phyloP scores from a whole-genome alignment of 768 basidiomycete genomes.

The Agrocybe pediades region DNA sequence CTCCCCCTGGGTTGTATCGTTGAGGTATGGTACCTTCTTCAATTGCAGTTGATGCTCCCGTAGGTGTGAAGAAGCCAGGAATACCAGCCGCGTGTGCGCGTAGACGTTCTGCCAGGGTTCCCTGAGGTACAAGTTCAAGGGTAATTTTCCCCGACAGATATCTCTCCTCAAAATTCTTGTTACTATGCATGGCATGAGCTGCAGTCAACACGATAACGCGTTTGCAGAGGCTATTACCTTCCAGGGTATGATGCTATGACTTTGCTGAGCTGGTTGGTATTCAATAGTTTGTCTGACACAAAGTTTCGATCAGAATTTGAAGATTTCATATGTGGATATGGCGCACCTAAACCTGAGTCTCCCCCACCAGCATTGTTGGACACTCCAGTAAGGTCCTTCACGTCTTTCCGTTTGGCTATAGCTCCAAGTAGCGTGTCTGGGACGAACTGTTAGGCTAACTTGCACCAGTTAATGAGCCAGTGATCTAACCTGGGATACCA shows the following conservation, averaged over 20 bases:
- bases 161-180: conserved; percentile 81
- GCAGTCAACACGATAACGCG: not conserved
- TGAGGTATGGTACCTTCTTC: conserved; percentile 80
- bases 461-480: not conserved
- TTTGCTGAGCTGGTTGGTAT: conserved; percentile 75
- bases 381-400: conserved; percentile 77
- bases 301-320: conserved; percentile 1
- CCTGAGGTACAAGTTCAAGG: conserved; percentile 89
- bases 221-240: conserved; percentile 48
- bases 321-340: not conserved
- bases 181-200: conserved; percentile 45
- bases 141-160: conserved; percentile 83
- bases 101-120: conserved; percentile 85
- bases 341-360: conserved; percentile 68
- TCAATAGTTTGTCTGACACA: conserved; percentile 66
- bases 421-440: conserved; percentile 86
- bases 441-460: not conserved
- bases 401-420: conserved; percentile 70
- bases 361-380: conserved; percentile 86
- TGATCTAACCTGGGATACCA: conserved; percentile 74
- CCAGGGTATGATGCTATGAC: conserved; percentile 91
- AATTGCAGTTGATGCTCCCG: conserved; percentile 83
- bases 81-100: conserved; percentile 90
- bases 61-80: conserved; percentile 93
- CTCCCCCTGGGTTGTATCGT: conserved; percentile 78